These are phyloP conservation scores for Phytophthora hibernalis DNA, from an alignment of 352 stramenopile species.

Conservation along the genomic window DNA sequence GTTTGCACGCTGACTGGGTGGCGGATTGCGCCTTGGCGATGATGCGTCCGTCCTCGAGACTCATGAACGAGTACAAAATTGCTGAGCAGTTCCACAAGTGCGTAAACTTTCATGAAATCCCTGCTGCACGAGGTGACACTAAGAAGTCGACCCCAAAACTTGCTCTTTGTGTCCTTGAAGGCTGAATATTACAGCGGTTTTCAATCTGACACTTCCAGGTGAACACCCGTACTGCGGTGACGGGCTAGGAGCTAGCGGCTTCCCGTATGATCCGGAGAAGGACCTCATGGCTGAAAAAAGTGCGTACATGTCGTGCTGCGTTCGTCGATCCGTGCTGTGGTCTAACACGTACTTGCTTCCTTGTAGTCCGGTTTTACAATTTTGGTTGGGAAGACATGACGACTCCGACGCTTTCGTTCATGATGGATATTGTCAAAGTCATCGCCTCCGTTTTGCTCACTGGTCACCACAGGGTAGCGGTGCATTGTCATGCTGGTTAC, in stretches of 20 bases:
- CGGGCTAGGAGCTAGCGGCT: slow-evolving; percentile 72
- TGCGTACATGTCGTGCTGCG: slow-evolving; percentile 31
- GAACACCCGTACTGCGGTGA: slow-evolving; percentile 93
- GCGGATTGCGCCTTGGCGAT: slow-evolving; percentile 89
- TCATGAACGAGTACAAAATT: slow-evolving; percentile 88
- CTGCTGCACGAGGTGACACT: background rate
- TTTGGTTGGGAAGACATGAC: slow-evolving; percentile 94
- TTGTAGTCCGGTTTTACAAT: slow-evolving; percentile 89
- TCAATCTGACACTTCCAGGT: slow-evolving; percentile 92
- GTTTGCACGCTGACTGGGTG: slow-evolving; percentile 90
- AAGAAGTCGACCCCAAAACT: background rate
- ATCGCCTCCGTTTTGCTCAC: slow-evolving; percentile 78
- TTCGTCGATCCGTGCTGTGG: background rate
- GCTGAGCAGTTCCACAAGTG: slow-evolving; percentile 84
- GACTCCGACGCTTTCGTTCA: slow-evolving; percentile 83
- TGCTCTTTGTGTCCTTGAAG: slow-evolving; percentile 31
- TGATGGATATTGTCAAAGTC: slow-evolving; percentile 90
- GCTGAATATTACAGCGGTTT: slow-evolving; percentile 83
- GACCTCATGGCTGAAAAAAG: slow-evolving; percentile 90
- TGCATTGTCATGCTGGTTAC: slow-evolving; percentile 92
- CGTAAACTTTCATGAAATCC: slow-evolving; percentile 5
- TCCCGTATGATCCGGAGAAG: slow-evolving; percentile 90
- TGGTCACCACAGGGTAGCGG: slow-evolving; percentile 74
- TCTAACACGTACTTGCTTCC: slow-evolving; percentile 1
- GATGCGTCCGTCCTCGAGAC: slow-evolving; percentile 86